Conservation (phyloP, 2,329 filamentous ascomycete species). For the Truncatella angustata region DNA sequence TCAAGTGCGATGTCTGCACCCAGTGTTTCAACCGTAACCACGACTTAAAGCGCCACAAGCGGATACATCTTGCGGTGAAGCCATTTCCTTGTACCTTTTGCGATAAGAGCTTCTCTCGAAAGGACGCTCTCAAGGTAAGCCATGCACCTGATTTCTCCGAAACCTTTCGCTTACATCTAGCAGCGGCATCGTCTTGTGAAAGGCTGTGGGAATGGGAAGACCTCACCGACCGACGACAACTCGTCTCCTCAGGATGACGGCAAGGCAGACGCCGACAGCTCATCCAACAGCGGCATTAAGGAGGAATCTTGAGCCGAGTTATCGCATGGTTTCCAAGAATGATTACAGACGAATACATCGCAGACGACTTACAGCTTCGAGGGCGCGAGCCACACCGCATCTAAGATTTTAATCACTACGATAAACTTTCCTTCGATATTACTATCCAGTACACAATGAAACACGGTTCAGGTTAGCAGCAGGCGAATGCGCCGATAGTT, state of each 20-base stretch:
- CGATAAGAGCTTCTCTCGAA: slow-evolving; percentile 94
- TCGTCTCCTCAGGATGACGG: slow-evolving; percentile 20
- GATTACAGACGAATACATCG: background rate
- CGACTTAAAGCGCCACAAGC: slow-evolving; percentile 91
- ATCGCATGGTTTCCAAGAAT: background rate
- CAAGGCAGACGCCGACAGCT: slow-evolving; percentile 18
- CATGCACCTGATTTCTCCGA: background rate
- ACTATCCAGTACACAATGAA: background rate
- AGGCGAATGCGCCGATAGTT: background rate
- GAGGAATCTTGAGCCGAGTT: background rate
- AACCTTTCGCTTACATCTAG: slow-evolving; percentile 18
- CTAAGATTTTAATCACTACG: background rate
- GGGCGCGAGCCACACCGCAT: background rate
- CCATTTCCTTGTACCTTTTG: slow-evolving; percentile 90
- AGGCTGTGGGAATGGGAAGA: slow-evolving; percentile 50
- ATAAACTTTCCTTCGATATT: background rate
- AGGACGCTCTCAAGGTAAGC: slow-evolving; percentile 92
- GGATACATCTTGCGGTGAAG: slow-evolving; percentile 93
- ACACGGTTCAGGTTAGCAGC: background rate
- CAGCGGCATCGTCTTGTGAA: slow-evolving; percentile 65
- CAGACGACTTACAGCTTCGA: background rate
- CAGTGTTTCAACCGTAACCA: slow-evolving; percentile 97
- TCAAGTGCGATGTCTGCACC: slow-evolving; percentile 89
- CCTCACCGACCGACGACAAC: slow-evolving; percentile 17
- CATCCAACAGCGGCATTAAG: slow-evolving; percentile 8